These are phyloP conservation scores for Hysterium pulicare DNA, from an alignment of 2,329 filamentous ascomycete genomes.

Conservation along the genomic window DNA sequence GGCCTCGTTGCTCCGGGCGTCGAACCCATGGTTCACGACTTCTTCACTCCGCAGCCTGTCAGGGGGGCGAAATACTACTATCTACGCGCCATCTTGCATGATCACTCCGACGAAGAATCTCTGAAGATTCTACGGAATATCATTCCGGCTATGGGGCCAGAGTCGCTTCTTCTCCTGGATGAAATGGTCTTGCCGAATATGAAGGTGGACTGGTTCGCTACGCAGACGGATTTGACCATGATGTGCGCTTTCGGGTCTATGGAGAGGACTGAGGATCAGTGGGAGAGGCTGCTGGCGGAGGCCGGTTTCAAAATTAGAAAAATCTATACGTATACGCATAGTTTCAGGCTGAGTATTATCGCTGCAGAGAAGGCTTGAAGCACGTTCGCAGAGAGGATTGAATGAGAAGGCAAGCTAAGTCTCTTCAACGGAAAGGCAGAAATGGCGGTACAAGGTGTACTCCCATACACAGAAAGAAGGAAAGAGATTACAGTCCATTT, in stretches of 20 bases:
- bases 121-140: slow-evolving; percentile 39
- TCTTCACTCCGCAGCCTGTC: slow-evolving; percentile 27
- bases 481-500: too few species aligned
- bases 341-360: too few species aligned
- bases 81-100: slow-evolving; percentile 36
- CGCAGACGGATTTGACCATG: slow-evolving; percentile 39
- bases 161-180: slow-evolving; percentile 41
- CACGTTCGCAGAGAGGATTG: too few species aligned
- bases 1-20: slow-evolving; percentile 26
- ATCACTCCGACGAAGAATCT: slow-evolving; percentile 33
- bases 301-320: not conserved
- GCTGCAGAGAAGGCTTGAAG: too few species aligned
- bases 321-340: not conserved
- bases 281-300: not conserved
- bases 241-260: slow-evolving; percentile 14
- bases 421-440: too few species aligned
- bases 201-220: slow-evolving; percentile 29
- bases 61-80: slow-evolving; percentile 31
- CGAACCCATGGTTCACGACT: slow-evolving; percentile 22
- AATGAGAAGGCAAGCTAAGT: too few species aligned
- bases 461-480: too few species aligned
- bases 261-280: slow-evolving; percentile 1
- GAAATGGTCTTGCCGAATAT: slow-evolving; percentile 41
- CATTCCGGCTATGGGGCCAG: slow-evolving; percentile 27
- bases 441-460: too few species aligned